phyloP scores from a whole-genome alignment of 257 asterid genomes.

The Paulownia fortunei region DNA sequence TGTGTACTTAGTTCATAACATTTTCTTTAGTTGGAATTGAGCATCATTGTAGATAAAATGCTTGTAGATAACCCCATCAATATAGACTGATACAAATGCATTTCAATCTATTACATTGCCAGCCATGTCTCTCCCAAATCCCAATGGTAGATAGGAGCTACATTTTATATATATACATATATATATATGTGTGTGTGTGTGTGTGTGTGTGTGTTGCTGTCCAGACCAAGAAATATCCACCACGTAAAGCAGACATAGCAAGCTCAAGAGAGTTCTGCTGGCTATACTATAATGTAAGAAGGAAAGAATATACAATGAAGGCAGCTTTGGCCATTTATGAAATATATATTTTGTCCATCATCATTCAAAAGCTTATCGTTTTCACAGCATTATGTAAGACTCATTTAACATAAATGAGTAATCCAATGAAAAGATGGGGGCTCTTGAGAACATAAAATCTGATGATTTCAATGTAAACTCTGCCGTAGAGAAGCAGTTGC shows the following conservation, averaged over 20 bases:
- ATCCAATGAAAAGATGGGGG: slow-evolving; percentile 17
- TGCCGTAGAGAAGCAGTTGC: no score
- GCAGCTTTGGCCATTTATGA: slow-evolving; percentile 21
- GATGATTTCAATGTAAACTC: slow-evolving; percentile 21
- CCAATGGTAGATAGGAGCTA: no score
- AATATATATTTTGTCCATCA: slow-evolving; percentile 33
- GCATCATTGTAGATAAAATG: no score
- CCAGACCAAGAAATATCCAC: background rate
- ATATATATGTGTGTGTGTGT: no score
- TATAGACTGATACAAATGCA: no score
- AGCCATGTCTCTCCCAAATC: no score
- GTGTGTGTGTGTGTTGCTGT: no score
- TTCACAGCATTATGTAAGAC: slow-evolving; percentile 27
- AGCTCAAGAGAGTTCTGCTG: background rate
- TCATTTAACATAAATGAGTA: slow-evolving; percentile 33
- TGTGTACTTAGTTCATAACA: no score
- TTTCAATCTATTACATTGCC: no score
- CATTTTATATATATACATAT: no score
- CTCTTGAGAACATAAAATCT: slow-evolving; percentile 29
- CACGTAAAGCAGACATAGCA: background rate
- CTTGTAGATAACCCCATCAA: no score
- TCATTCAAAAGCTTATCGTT: slow-evolving; percentile 16
- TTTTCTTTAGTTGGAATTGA: no score
- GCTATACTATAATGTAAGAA: background rate
- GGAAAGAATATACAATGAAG: slow-evolving; percentile 32